Base-by-base conservation (phyloP, 306 rosid genomes). In the Casuarina equisetifolia region DNA sequence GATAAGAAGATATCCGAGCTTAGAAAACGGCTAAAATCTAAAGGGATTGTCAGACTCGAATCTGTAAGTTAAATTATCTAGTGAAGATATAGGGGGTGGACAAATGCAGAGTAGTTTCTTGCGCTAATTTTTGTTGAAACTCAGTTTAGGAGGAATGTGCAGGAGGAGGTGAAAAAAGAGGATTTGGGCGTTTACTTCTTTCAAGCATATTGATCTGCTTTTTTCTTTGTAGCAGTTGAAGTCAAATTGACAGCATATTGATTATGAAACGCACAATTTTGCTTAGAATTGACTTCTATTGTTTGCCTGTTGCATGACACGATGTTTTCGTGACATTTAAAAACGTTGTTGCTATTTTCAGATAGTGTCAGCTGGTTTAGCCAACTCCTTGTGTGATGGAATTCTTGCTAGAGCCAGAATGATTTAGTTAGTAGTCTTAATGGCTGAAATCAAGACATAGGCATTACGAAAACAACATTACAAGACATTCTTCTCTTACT, bases 1-100 rank as follows among this genome's bases (percentile, higher is more conserved):
- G 75, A 72, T 70, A 76, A 77, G 62, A 64, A 63, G 15, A 84
- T 80, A 51, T 20, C 80, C 12, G 62, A 69, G 53, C 63, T 32
- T 16, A 42, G 9, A n/a, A 67, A 67, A 19, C 7, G 6, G 3
- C 6, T 67, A 46, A 67, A 3, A 10, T 17, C 7, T 17, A 17
- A 25, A 17, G 15, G 39, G 16, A 40, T 16, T 1, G 6, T 42
- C 7, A 8, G 46, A 48, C 25, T 40, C 15, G 9, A 5, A 40
- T 64, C 5, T 64, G 17, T 13, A 5, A 15, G 70, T 40, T 64
- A 12, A 39, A 9, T 25, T 9, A 20, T 16, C 13, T 4, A 40
- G 71, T 67, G 71, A 67, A 67, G 71, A 40, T 0, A 8, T 2
- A 11, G 9, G 7, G 6, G 9, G 35, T 49, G 16, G 13, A 67